A percentile compares a stretch with the other conserved stretches of the same genome.
phyloP scores from a whole-genome alignment of 2,329 filamentous ascomycete species.

The Beauveria rudraprayagi region DNA sequence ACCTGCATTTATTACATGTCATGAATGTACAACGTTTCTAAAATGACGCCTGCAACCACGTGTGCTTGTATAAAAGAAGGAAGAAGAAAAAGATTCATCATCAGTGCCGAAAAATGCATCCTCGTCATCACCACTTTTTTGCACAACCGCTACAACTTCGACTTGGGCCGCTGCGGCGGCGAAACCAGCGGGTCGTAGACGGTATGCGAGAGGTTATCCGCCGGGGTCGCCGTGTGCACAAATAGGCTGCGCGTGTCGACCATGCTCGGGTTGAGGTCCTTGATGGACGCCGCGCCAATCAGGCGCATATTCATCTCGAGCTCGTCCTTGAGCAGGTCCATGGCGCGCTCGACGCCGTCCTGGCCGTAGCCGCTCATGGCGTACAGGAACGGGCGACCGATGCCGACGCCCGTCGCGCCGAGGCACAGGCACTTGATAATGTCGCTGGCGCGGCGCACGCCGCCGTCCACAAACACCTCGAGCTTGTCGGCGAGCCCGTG shows the following conservation, averaged over 20 bases:
- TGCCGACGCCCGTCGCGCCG: constrained; percentile 85
- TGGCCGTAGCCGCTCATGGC: constrained; percentile 91
- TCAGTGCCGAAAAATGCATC: background rate
- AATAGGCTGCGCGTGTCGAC: constrained; percentile 67
- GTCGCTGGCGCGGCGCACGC: constrained; percentile 82
- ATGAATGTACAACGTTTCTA: background rate
- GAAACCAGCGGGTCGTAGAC: constrained; percentile 47
- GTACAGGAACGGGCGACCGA: constrained; percentile 89
- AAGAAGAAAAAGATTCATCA: background rate
- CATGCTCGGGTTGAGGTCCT: constrained; percentile 71
- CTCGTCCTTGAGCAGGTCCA: constrained; percentile 89
- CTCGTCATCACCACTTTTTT: background rate
- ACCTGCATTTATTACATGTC: background rate
- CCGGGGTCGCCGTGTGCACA: constrained; percentile 41
- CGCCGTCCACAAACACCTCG: constrained; percentile 87
- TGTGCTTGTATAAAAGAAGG: background rate
- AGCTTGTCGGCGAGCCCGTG: constrained; percentile 67
- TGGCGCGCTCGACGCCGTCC: constrained; percentile 80
- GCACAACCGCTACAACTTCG: constrained; percentile 39
- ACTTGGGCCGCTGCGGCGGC: constrained; percentile 43
- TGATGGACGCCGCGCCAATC: constrained; percentile 68
- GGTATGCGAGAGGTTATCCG: constrained; percentile 38
- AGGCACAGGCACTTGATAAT: constrained; percentile 93
- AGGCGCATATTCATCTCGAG: constrained; percentile 99
- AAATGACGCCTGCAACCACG: background rate